Evolutionary conservation across 2,329 filamentous ascomycete genomes (phyloP).

Genomic region (Colletotrichum destructivum): DNA sequence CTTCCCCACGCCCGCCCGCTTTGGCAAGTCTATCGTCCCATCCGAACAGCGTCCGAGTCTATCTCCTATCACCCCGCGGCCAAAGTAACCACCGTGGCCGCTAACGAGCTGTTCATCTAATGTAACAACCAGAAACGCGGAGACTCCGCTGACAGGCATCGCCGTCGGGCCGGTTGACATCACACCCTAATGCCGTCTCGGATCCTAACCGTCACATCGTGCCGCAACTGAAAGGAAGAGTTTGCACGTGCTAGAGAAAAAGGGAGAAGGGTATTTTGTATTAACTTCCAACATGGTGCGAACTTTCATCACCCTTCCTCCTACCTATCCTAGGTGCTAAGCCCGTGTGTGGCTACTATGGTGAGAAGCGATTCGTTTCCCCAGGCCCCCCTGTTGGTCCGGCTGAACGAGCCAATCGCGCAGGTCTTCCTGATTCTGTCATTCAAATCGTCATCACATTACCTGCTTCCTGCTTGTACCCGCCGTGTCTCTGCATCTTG

Average conservation of each 20-base stretch:
- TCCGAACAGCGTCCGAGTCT: not conserved
- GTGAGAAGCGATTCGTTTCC: constrained; percentile 10
- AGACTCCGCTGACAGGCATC: not conserved
- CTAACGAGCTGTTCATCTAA: constrained; percentile 26
- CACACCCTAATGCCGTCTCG: not conserved
- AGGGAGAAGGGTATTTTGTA: constrained; percentile 38
- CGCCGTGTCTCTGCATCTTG: not conserved
- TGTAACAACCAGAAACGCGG: constrained; percentile 5
- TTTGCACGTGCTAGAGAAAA: constrained; percentile 13
- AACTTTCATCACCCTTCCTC: constrained; percentile 3
- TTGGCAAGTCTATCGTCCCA: constrained; percentile 21
- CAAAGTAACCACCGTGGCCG: constrained; percentile 11
- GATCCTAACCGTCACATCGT: constrained; percentile 1
- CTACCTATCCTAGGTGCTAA: not conserved
- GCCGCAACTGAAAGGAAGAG: not conserved
- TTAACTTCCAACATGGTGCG: constrained; percentile 8
- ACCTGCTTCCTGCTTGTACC: not conserved
- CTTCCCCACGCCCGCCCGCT: constrained; percentile 16
- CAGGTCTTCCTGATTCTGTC: constrained; percentile 19
- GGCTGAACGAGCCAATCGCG: constrained; percentile 2
- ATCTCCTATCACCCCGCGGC: not conserved
- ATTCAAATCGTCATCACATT: constrained; percentile 28
- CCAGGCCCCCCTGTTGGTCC: constrained; percentile 6
- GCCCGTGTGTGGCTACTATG: constrained; percentile 10
- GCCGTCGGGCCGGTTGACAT: constrained; percentile 18